Evolutionary conservation across 495 filamentous ascomycete genomes (phyloP), one percentile per base, ranked within the genome.

Genomic region (Neurospora sp.): DNA sequence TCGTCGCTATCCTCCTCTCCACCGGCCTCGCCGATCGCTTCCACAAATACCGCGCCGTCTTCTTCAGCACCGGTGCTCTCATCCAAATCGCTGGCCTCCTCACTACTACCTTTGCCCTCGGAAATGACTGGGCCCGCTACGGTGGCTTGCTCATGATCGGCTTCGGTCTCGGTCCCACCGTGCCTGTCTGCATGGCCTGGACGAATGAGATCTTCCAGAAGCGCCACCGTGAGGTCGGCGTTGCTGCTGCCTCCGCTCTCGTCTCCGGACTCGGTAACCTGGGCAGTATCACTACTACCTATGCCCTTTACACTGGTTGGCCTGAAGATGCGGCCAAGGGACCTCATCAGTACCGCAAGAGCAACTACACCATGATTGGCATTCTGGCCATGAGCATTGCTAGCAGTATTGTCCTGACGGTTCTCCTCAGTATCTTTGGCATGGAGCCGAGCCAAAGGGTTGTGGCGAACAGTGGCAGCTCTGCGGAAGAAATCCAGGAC

Each of bases 101-200:
- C 14, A 87, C 92, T 14, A 90, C 89, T 44, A 97, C 93, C 31
- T 96, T 93, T 76, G 93, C 91, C 3, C 82, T 86, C 37, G 77
- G 81, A 27, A 90, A 91, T 79, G 89, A 90, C 35, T 97, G 94
- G 94, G 89, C 91, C 1, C 88, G 94, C 16, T 97, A 97, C 80
- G 92, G 91, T 44, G 94, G 94, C 2, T 87, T 97, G n/a, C 83
- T 97, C 20, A 89, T 97, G 78, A 90, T 97, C 69, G 94, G 94
- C 7, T 97, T 97, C 80, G 94, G 94, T 5, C 89, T 97, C 7
- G 94, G 94, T 7, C 94, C 94, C 14, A 97, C 94, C 3, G 94
- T 97, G 3, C 94, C 94, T 48, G 93, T 93, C 79, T 93, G 90
- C 78, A 97, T 97, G 93, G 91, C 93, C 72, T 97, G 94, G 94